phyloP scores from a whole-genome alignment of 106 monocot species.

The Dioscorea alata region DNA sequence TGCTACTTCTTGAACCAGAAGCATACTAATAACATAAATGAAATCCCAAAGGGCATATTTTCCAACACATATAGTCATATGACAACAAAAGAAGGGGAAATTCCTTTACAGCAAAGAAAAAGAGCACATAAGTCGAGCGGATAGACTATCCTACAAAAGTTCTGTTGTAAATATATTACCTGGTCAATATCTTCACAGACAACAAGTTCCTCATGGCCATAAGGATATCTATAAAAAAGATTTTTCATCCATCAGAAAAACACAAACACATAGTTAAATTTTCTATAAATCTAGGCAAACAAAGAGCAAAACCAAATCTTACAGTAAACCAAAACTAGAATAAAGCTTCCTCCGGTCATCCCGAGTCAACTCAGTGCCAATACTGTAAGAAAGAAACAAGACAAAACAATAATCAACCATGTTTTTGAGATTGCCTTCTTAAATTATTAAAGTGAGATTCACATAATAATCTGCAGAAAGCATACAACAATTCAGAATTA shows the following conservation, averaged over 20 bases:
- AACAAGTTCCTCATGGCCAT: constrained; percentile 98
- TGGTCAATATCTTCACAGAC: constrained; percentile 94
- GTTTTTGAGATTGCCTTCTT: not conserved
- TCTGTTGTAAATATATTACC: constrained; percentile 24
- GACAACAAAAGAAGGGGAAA: too few species aligned
- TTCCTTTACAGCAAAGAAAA: too few species aligned
- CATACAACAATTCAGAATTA: too few species aligned
- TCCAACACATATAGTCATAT: too few species aligned
- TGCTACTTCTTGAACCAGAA: too few species aligned
- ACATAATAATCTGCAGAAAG: too few species aligned
- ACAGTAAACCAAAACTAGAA: constrained; percentile 95
- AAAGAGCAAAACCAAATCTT: constrained; percentile 21
- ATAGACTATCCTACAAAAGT: too few species aligned
- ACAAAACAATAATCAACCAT: not conserved
- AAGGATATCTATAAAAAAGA: constrained; percentile 61
- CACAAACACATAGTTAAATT: not conserved
- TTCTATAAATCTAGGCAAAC: not conserved
- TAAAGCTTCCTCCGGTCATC: constrained; percentile 95
- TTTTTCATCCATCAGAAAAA: not conserved
- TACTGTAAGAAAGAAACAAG: not conserved
- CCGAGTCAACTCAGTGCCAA: constrained; percentile 96
- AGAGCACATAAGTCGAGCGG: too few species aligned
- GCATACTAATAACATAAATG: too few species aligned
- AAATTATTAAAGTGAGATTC: too few species aligned
- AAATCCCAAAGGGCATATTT: too few species aligned